These are phyloP conservation scores for Rugonectria rugulosa DNA, from an alignment of 2,329 filamentous ascomycete species.

Conservation along the genomic window DNA sequence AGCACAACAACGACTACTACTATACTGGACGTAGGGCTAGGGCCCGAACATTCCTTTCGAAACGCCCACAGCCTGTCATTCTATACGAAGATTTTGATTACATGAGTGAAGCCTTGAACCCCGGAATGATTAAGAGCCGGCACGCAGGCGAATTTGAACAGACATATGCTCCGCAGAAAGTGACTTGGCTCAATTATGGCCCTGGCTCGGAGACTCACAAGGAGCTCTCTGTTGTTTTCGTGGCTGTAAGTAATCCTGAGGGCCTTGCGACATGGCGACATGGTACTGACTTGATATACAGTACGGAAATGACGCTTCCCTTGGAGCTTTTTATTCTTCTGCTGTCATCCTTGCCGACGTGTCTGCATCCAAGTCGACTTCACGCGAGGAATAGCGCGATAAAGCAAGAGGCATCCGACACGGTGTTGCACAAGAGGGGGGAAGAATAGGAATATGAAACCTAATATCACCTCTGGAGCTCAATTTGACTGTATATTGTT, in stretches of 20 bases:
- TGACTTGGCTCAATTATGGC: conserved; percentile 22
- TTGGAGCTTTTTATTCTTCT: conserved; percentile 14
- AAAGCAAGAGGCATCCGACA: no score
- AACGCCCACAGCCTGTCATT: no score
- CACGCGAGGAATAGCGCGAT: no score
- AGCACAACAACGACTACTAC: background rate
- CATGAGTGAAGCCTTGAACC: background rate
- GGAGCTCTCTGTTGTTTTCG: conserved; percentile 17
- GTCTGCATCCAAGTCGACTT: no score
- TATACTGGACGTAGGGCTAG: background rate
- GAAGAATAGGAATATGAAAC: no score
- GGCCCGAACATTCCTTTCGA: no score
- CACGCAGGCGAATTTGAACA: background rate
- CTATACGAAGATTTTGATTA: no score
- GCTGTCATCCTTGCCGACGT: conserved; percentile 19
- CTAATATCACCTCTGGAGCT: no score
- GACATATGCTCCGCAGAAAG: background rate
- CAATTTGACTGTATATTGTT: no score
- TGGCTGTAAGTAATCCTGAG: background rate
- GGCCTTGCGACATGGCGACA: no score
- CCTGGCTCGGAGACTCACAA: background rate
- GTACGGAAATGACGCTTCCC: conserved; percentile 13
- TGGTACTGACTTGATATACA: background rate
- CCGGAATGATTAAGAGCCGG: background rate
- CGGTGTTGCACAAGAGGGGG: no score